Base-by-base conservation (phyloP, 148 eudicot species). In the Nepenthes mirabilis region DNA sequence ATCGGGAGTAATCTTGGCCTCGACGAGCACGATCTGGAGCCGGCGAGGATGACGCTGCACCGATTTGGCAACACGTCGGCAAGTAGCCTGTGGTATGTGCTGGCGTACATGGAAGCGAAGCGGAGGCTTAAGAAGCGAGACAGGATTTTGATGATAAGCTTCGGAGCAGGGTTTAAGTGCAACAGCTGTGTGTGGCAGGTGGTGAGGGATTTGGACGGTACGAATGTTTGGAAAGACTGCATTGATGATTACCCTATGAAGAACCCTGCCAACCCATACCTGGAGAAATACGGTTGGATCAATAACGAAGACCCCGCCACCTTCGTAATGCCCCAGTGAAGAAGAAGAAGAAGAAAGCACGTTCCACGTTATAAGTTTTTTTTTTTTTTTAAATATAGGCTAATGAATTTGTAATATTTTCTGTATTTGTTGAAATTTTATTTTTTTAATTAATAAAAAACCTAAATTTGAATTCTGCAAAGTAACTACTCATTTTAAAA, bases 181-280 rank as follows among this genome's bases (percentile, higher is more conserved):
- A 86, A 86, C 34, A 86, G 88, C 53, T 80, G 86, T 54, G 33
- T 86, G 65, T 86, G 86, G 94, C 89, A 86, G 50, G 89, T 86
- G 35, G 65, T 81, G 2, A 68, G 82, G 55, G 89, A 83, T 52
- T 69, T 86, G 68, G 79, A 67, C 1, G 80, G 62, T 59, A 66
- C 52, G 0, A 83, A 79, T 71, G 89, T 75, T 1, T 86, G 94
- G 88, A 70, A 62, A 4, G 79, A 77, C 47, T 76, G 79, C 49
- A 78, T 86, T 37, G 70, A 59, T 2, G 43, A 62, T 3, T 83
- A 86, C 43, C 94, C 94, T 36, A 64, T 66, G 35, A 64, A 74
- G 52, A 76, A 47, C 14, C 9, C 67, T 52, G 68, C 59, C 33
- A 86, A 79, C 56, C 88, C 88, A 51, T 86, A 74, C 60, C 33